Percentiles rank a stretch among this genome's conserved stretches.
phyloP scores from a whole-genome alignment of 2,329 filamentous ascomycete genomes.

The Aspergillus calidoustus region DNA sequence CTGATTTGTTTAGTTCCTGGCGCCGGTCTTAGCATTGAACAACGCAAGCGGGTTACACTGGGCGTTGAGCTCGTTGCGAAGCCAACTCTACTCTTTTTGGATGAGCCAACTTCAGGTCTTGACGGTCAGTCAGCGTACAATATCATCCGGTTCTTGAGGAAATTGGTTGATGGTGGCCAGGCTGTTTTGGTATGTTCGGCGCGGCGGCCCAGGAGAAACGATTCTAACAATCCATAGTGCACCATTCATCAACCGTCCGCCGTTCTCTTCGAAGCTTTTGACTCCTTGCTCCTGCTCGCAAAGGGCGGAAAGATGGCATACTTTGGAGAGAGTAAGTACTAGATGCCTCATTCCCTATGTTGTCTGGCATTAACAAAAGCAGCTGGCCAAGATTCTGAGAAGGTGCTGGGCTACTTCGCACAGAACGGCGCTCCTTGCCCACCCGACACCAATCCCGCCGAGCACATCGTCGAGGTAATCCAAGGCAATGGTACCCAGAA shows the following conservation, averaged over 20 bases:
- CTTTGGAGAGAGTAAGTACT: conserved; percentile 59
- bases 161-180: conserved; percentile 68
- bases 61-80: conserved; percentile 65
- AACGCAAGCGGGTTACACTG: conserved; percentile 66
- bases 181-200: conserved; percentile 59
- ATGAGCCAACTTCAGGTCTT: conserved; percentile 66
- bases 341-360: no score
- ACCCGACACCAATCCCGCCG: conserved; percentile 58
- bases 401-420: conserved; percentile 54
- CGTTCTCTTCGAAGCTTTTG: conserved; percentile 69
- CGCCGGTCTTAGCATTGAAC: conserved; percentile 66
- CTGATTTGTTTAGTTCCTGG: conserved; percentile 46
- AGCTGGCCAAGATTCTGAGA: conserved; percentile 47
- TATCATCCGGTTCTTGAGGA: conserved; percentile 65
- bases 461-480: conserved; percentile 47
- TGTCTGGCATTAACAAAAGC: neutral
- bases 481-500: conserved; percentile 31
- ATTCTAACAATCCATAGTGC: conserved; percentile 26
- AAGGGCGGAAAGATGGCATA: conserved; percentile 69
- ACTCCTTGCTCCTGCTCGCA: conserved; percentile 67
- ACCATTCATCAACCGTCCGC: conserved; percentile 75
- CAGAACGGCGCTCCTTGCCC: conserved; percentile 60
- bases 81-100: conserved; percentile 64
- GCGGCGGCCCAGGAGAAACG: no score
- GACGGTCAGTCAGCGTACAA: conserved; percentile 67